phyloP scores from a whole-genome alignment of 75 land plant species.

The Pinus taeda region DNA sequence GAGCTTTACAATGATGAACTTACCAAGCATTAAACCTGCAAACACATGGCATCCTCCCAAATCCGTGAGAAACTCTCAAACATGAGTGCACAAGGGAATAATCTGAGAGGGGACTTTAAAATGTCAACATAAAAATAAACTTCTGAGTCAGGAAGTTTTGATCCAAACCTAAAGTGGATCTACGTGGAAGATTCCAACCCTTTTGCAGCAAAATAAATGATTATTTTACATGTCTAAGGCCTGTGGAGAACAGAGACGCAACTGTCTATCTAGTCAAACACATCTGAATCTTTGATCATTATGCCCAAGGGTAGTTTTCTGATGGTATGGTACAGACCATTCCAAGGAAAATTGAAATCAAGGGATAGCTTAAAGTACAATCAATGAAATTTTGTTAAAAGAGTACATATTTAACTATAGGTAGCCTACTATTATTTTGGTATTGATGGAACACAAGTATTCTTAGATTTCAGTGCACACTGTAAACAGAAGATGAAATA shows the following conservation, averaged over 20 bases:
- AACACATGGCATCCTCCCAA: background rate
- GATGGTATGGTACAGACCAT: background rate
- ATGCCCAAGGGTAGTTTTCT: background rate
- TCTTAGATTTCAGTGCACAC: background rate
- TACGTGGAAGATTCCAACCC: background rate
- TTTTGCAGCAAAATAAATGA: background rate
- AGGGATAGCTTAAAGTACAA: background rate
- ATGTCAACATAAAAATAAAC: background rate
- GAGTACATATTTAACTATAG: background rate
- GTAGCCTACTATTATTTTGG: background rate
- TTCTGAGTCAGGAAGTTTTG: background rate
- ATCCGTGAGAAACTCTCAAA: background rate
- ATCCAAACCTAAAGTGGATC: background rate
- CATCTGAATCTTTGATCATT: background rate
- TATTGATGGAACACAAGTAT: background rate
- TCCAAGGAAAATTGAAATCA: background rate
- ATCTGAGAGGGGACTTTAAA: background rate
- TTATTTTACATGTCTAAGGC: background rate
- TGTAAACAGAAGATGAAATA: background rate
- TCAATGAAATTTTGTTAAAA: background rate
- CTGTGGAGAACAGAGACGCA: background rate
- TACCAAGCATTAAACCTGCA: background rate
- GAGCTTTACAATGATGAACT: background rate
- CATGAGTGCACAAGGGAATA: background rate
- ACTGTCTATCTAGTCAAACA: background rate